A percentile compares a stretch with the other conserved stretches of the same genome.
phyloP scores from a whole-genome alignment of 192 early-diverging fungal genomes.

The Coemansia sp. region DNA sequence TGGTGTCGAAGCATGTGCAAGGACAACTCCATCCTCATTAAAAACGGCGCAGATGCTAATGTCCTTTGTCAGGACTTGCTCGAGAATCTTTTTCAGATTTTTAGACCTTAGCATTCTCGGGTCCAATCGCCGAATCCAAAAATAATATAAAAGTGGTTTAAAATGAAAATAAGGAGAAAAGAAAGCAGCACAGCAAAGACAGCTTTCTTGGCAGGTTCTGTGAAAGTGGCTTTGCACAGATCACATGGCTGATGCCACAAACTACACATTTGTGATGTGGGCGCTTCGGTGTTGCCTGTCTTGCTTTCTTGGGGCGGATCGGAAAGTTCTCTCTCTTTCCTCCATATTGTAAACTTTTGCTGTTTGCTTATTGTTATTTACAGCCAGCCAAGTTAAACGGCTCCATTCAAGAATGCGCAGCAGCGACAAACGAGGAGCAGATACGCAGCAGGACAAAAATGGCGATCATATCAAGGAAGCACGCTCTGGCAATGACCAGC shows the following conservation, averaged over 20 bases:
- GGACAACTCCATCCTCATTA: slow-evolving; percentile 46
- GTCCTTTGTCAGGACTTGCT: slow-evolving; percentile 44
- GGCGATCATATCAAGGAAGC: neutral
- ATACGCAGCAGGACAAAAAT: neutral
- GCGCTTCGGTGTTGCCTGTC: too few relatives aligned
- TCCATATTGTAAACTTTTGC: neutral
- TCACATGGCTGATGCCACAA: too few relatives aligned
- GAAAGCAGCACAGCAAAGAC: too few relatives aligned
- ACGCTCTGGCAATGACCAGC: neutral
- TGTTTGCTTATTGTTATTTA: neutral
- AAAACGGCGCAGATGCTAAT: slow-evolving; percentile 42
- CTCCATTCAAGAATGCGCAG: neutral
- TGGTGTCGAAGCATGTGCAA: slow-evolving; percentile 33
- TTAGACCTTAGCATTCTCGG: slow-evolving; percentile 40
- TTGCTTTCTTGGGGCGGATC: too few relatives aligned
- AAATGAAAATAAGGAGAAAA: slow-evolving; percentile 1
- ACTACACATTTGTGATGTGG: too few relatives aligned
- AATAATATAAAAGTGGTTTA: too few relatives aligned
- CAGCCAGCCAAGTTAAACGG: neutral
- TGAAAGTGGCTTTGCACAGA: too few relatives aligned
- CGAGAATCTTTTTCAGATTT: slow-evolving; percentile 39
- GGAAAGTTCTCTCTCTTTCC: too few relatives aligned
- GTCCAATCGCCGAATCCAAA: neutral
- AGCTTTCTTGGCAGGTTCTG: too few relatives aligned
- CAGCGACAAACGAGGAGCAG: neutral